These are phyloP conservation scores for Butyriboletus loyo DNA, from an alignment of 768 basidiomycete species.

Conservation along the genomic window DNA sequence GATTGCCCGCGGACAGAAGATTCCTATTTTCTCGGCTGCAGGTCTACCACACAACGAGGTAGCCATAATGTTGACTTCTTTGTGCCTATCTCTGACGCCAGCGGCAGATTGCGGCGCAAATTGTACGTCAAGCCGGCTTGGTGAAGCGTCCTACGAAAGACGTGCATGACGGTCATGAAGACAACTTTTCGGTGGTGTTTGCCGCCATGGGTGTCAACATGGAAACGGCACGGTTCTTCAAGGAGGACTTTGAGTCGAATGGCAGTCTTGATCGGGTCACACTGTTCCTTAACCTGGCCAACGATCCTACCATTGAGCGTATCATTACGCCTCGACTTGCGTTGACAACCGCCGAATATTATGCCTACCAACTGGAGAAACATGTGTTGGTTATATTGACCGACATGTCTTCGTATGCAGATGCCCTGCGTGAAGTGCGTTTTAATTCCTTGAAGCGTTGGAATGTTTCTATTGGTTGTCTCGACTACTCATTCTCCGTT, in stretches of 20 bases:
- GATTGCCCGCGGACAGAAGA: constrained; percentile 99
- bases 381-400: constrained; percentile 99
- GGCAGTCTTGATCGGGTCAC: constrained; percentile 97
- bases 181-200: constrained; percentile 99
- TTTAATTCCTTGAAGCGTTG: constrained; percentile 19
- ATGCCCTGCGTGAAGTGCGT: constrained; percentile 88
- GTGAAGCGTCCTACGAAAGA: constrained; percentile 97
- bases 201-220: constrained; percentile 99
- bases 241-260: constrained; percentile 98
- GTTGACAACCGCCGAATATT: constrained; percentile 97
- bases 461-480: background rate
- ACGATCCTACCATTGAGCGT: constrained; percentile 99
- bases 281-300: constrained; percentile 96
- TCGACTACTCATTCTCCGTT: constrained; percentile 8
- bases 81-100: constrained; percentile 22
- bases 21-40: constrained; percentile 98
- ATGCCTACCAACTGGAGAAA: constrained; percentile 99
- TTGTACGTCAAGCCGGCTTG: constrained; percentile 97
- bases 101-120: constrained; percentile 94
- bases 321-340: constrained; percentile 99
- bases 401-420: constrained; percentile 98
- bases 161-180: constrained; percentile 98
- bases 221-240: constrained; percentile 99
- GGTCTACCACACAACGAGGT: constrained; percentile 99
- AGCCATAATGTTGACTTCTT: constrained; percentile 19